Evolutionary conservation across 192 early-diverging fungal species (phyloP).

Genomic region (Pilobolus umbonatus): DNA sequence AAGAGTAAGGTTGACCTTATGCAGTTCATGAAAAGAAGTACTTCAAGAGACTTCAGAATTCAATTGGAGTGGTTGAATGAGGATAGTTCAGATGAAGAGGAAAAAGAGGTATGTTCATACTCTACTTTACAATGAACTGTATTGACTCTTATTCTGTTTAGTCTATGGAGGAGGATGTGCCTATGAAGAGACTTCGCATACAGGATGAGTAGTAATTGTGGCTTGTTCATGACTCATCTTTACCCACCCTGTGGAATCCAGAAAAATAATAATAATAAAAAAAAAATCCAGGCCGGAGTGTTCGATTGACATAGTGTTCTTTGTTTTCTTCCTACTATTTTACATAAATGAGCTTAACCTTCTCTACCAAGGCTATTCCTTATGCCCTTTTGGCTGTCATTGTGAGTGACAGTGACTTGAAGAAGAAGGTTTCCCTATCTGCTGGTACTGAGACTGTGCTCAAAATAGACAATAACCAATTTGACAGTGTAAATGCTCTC

Average conservation of each 20-base stretch:
- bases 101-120: too few relatives aligned
- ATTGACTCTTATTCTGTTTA: too few relatives aligned
- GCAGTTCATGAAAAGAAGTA: conserved; percentile 73
- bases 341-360: conserved; percentile 12
- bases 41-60: conserved; percentile 75
- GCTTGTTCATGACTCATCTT: too few relatives aligned
- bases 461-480: background rate
- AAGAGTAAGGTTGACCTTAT: conserved; percentile 68
- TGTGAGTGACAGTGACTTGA: background rate
- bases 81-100: background rate
- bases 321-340: too few relatives aligned
- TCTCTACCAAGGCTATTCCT: conserved; percentile 6
- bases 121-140: too few relatives aligned
- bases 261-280: too few relatives aligned
- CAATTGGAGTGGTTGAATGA: conserved; percentile 21
- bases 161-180: too few relatives aligned
- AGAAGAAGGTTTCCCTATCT: background rate
- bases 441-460: conserved; percentile 6
- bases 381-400: conserved; percentile 15
- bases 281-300: too few relatives aligned
- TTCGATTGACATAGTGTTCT: too few relatives aligned
- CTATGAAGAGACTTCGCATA: too few relatives aligned
- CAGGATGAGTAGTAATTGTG: too few relatives aligned
- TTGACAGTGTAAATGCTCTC: conserved; percentile 5
- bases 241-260: too few relatives aligned